A percentile compares a stretch with the other conserved stretches of the same genome.
Conservation (phyloP, 805 yeast species). For the Starmera quercuum region DNA sequence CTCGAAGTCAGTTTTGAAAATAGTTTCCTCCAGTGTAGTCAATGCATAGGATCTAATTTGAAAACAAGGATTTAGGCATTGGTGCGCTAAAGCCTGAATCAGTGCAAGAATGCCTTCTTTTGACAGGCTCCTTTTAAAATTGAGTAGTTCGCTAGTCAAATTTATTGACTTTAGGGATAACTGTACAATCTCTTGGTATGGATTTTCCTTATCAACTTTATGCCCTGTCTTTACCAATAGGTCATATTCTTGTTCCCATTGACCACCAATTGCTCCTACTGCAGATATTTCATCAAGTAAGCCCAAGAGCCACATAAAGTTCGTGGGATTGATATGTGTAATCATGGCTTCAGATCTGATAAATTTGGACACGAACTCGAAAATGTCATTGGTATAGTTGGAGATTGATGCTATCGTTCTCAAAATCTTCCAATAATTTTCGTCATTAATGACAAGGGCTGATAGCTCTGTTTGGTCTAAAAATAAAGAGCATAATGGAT, state of each 20-base stretch:
- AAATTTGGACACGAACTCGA: constrained; percentile 37
- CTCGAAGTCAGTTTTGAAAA: constrained; percentile 23
- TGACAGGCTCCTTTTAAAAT: constrained; percentile 22
- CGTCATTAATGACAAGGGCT: constrained; percentile 37
- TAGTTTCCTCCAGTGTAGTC: constrained; percentile 44
- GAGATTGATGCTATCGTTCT: constrained; percentile 40
- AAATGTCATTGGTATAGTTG: constrained; percentile 34
- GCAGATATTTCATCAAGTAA: constrained; percentile 74
- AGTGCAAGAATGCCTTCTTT: constrained; percentile 43
- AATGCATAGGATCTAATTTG: constrained; percentile 66
- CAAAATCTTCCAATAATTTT: constrained; percentile 47
- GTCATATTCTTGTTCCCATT: constrained; percentile 61
- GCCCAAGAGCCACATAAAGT: constrained; percentile 62
- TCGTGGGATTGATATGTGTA: constrained; percentile 34
- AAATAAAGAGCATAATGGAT: constrained; percentile 8
- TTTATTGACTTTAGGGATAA: constrained; percentile 55
- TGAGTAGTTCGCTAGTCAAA: constrained; percentile 46
- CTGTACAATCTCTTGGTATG: constrained; percentile 46
- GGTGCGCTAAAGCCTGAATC: constrained; percentile 79
- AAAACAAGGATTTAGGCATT: constrained; percentile 82
- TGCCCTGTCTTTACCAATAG: constrained; percentile 34
- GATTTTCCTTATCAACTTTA: constrained; percentile 35
- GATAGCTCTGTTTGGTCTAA: background rate
- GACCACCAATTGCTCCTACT: constrained; percentile 72
- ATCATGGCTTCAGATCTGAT: constrained; percentile 21